phyloP scores from a whole-genome alignment of 495 filamentous ascomycete species.

The Pseudoneurospora amorphoporcata region DNA sequence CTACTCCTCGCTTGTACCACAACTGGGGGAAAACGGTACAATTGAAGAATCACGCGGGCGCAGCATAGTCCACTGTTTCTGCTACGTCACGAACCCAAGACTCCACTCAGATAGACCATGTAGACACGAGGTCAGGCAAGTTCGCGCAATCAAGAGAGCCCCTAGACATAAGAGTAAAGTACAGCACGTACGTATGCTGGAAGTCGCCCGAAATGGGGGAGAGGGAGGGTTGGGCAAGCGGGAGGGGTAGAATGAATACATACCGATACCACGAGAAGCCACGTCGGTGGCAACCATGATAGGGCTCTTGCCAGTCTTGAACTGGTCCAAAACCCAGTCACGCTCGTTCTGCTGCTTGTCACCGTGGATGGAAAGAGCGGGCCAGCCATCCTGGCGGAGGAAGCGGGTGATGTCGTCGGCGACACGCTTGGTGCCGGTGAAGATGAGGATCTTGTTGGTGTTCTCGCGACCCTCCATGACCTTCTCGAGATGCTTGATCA shows the following conservation, averaged over 20 bases:
- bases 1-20: constrained; percentile 65
- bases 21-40: constrained; percentile 40
- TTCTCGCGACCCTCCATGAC: constrained; percentile 84
- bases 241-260: constrained; percentile 56
- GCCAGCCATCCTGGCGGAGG: constrained; percentile 98
- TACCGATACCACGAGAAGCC: constrained; percentile 99
- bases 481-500: constrained; percentile 96
- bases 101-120: constrained; percentile 64
- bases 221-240: constrained; percentile 29
- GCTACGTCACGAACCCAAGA: constrained; percentile 82
- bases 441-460: constrained; percentile 81
- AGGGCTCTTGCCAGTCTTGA: constrained; percentile 92
- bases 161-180: constrained; percentile 83
- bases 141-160: constrained; percentile 68
- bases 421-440: constrained; percentile 96
- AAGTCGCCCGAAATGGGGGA: constrained; percentile 40
- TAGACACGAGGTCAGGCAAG: constrained; percentile 78
- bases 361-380: constrained; percentile 95
- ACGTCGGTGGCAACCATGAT: constrained; percentile 99
- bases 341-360: constrained; percentile 99
- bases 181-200: constrained; percentile 66
- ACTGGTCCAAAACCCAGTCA: constrained; percentile 99
- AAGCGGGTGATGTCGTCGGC: constrained; percentile 98
- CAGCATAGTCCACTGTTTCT: constrained; percentile 43
- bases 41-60: constrained; percentile 60